Percentiles rank a stretch among this genome's conserved stretches.
Evolutionary conservation across 2,329 filamentous ascomycete species (phyloP).

Genomic region (Chalaropsis thielavioides): DNA sequence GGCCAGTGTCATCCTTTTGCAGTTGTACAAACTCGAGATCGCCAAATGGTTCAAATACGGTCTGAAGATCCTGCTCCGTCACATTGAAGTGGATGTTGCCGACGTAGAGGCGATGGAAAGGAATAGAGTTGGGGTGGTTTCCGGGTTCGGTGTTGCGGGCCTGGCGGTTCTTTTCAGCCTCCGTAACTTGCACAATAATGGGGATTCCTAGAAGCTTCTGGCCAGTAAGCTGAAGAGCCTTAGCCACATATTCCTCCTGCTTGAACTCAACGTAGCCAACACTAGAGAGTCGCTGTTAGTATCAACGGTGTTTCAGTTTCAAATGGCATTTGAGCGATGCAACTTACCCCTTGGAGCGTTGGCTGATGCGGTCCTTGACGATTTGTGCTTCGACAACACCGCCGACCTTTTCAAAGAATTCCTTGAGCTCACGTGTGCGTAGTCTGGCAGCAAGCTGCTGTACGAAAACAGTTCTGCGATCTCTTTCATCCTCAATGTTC

Average conservation of each 20-base stretch:
- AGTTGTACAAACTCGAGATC: constrained; percentile 95
- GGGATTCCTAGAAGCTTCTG: constrained; percentile 97
- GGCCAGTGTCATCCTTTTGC: constrained; percentile 84
- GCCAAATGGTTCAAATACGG: constrained; percentile 94
- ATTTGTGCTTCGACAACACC: constrained; percentile 96
- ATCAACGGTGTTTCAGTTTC: constrained; percentile 5
- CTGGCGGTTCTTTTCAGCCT: constrained; percentile 98
- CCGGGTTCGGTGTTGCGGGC: constrained; percentile 65
- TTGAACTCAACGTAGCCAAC: constrained; percentile 99
- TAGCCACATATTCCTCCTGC: constrained; percentile 80
- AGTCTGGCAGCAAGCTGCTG: constrained; percentile 93
- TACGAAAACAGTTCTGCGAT: constrained; percentile 93
- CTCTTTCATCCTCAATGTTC: constrained; percentile 86
- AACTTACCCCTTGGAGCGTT: constrained; percentile 87
- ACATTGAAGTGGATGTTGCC: constrained; percentile 99
- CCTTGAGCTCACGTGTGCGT: constrained; percentile 79
- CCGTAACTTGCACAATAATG: constrained; percentile 94
- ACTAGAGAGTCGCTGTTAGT: constrained; percentile 38
- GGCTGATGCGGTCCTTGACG: constrained; percentile 92
- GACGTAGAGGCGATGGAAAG: constrained; percentile 95
- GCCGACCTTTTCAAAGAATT: constrained; percentile 91
- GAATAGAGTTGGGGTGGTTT: constrained; percentile 64
- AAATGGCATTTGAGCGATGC: neutral
- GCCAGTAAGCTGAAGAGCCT: constrained; percentile 94
- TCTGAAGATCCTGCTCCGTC: constrained; percentile 86